Base-by-base conservation (phyloP, 495 filamentous ascomycete genomes). In the Lasiosphaeria ovina region DNA sequence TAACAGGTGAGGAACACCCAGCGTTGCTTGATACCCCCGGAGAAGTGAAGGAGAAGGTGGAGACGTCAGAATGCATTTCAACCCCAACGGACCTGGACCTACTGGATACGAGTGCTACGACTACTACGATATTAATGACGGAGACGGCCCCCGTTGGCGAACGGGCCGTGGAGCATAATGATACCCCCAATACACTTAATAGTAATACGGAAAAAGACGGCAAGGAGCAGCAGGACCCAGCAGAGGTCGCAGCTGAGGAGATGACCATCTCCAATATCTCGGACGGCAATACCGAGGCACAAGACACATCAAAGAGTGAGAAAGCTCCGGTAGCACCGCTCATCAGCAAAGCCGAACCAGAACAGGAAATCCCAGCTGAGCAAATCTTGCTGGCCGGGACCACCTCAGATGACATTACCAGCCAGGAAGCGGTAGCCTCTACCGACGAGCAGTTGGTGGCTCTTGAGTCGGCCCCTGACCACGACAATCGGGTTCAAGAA, bases 1-100 rank as follows among this genome's bases (percentile, higher is more conserved):
- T 63, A 49, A 71, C 66, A 75, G 75, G 73, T 76, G 73, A 76
- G 75, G 67, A 66, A 54, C 61, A 67, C 62, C 64, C 65, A 63
- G 67, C 64, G 64, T 71, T 67, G 66, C 64, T 63, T 69, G 64
- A 71, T 71, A 56, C 68, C 67, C 66, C 66, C 66, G 55, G 53
- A 54, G 66, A 63, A 57, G 36, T 55, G 62, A 58, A 66, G 68
- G 62, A 69, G 58, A 51, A 54, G 50, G 52, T 40, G 16, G 45
- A 58, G 56, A 58, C 47, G 59, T 63, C 68, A 63, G 68, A 70
- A 66, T 65, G 66, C 68, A 68, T 70, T 70, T 70, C 66, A 51
- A 38, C 34, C 32, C 51, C 51, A 53, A 53, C 51, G 33, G 44
- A 47, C 44, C 44, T 47, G 44, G 44, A 47, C 44, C 44, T 47